Percentiles rank a stretch among this genome's conserved stretches.
Conservation (phyloP, 108 stramenopile species). For the Cyclotella choctawhatcheeana region DNA sequence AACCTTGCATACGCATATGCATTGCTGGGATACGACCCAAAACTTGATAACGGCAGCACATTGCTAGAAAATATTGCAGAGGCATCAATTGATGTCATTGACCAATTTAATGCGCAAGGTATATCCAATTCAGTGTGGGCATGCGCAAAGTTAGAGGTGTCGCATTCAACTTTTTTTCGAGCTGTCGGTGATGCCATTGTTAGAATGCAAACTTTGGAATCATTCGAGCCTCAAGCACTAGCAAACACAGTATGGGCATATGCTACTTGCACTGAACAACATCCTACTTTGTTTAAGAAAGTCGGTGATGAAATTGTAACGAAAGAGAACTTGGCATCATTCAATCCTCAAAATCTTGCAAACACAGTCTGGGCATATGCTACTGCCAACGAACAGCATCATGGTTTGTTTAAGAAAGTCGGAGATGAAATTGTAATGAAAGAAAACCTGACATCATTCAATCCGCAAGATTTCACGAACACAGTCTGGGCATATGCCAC, state of each 20-base stretch:
- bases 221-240: background rate
- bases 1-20: conserved; percentile 10
- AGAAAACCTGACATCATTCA: conserved; percentile 5
- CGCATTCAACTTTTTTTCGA: background rate
- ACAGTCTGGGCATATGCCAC: conserved; percentile 27
- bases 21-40: background rate
- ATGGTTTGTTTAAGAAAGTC: conserved; percentile 8
- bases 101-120: background rate
- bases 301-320: background rate
- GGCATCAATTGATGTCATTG: background rate
- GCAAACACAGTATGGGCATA: background rate
- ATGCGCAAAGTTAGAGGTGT: background rate
- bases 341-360: background rate
- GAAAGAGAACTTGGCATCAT: background rate
- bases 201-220: background rate
- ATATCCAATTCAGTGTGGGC: conserved; percentile 1
- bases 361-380: conserved; percentile 30
- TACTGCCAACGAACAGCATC: background rate
- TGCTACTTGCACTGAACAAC: background rate
- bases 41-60: background rate
- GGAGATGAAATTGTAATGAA: background rate
- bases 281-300: background rate
- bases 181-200: background rate
- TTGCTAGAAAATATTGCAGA: background rate
- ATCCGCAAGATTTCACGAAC: conserved; percentile 17